A percentile compares a stretch with the other conserved stretches of the same genome.
phyloP scores from a whole-genome alignment of 2,329 filamentous ascomycete genomes.

The Sarocladium oryzae region DNA sequence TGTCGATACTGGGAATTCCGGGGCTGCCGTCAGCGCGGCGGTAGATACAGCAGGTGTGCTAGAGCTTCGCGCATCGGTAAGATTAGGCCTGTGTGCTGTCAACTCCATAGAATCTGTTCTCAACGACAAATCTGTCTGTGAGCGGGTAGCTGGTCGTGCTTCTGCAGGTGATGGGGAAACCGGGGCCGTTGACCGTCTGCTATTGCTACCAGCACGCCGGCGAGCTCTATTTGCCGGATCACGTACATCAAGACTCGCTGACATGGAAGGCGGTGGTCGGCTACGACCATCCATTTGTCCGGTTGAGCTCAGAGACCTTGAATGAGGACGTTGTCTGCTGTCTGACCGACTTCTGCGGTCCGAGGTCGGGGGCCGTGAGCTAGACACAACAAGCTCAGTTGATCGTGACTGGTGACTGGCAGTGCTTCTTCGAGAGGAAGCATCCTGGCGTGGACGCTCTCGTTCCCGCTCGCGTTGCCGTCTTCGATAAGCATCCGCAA shows the following conservation, averaged over 20 bases:
- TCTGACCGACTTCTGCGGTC: constrained; percentile 19
- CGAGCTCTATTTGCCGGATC: constrained; percentile 27
- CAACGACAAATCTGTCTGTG: constrained; percentile 56
- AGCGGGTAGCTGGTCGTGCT: constrained; percentile 47
- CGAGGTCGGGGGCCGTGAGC: constrained; percentile 22
- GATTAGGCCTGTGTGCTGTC: constrained; percentile 29
- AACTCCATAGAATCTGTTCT: constrained; percentile 34
- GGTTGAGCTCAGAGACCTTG: constrained; percentile 39
- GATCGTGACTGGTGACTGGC: constrained; percentile 17
- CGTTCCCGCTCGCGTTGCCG: constrained; percentile 52
- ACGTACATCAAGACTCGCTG: constrained; percentile 25
- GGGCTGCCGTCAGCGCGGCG: constrained; percentile 16
- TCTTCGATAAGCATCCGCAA: constrained; percentile 80
- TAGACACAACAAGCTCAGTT: constrained; percentile 17
- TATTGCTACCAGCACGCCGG: constrained; percentile 46
- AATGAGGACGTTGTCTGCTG: constrained; percentile 33
- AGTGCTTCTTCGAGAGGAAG: constrained; percentile 35
- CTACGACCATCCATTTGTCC: constrained; percentile 40
- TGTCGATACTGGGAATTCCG: constrained; percentile 15
- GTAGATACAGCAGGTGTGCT: constrained; percentile 28
- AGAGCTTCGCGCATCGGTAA: constrained; percentile 36
- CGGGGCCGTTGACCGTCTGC: constrained; percentile 49
- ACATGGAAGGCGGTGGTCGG: constrained; percentile 37
- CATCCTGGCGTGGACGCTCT: constrained; percentile 40
- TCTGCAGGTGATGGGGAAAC: constrained; percentile 34